Evolutionary conservation across 495 filamentous ascomycete species (phyloP), one percentile per base, ranked within the genome.

Genomic region (Geoglossum glabrum): DNA sequence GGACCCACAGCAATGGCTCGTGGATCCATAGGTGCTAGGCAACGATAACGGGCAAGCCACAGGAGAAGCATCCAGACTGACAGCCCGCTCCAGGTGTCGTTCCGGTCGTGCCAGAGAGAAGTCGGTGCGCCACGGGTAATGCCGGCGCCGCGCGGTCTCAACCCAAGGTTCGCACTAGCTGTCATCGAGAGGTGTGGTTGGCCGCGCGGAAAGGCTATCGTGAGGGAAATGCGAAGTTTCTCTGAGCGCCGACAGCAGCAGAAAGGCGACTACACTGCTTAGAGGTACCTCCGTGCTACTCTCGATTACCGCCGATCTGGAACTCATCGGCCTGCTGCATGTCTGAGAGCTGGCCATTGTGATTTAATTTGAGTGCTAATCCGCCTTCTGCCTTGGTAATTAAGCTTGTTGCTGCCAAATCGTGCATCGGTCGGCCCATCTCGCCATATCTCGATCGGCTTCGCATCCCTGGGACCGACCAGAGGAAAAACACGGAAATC

Each of bases 21-120:
- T 52, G 49, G 49, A 31, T 52, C 49, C 28, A 27, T 52, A 27
- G 49, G 49, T 52, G 49, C 49, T 52, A 52, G n/a, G 49, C 49
- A 52, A 52, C 10, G 49, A 52, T 52, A 52, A 52, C 49, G 49
- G 49, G 49, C 26, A 52, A 52, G 49, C 49, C 49, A 52, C 49
- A 52, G 49, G 49, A 19, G 17, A 30, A 52, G 46, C 26, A 13
- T 52, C 49, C 25, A 30, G 49, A 45, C 40, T 45, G 40, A 45
- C 40, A 45, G 40, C 17, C n/a, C 40, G 10, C 40, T 4, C 40
- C 23, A 19, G n/a, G 3, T 13, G 11, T 3, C 6, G n/a, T 21
- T 21, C 40, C 40, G 40, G 13, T 21, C 40, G 40, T 21, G 40
- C n/a, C 17, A 15, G 36, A 19, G 3, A 45, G 3, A 21, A 45